Evolutionary conservation across 768 basidiomycete genomes (phyloP), one percentile per base, ranked within the genome.

Genomic region (Cyclocybe aegerita): DNA sequence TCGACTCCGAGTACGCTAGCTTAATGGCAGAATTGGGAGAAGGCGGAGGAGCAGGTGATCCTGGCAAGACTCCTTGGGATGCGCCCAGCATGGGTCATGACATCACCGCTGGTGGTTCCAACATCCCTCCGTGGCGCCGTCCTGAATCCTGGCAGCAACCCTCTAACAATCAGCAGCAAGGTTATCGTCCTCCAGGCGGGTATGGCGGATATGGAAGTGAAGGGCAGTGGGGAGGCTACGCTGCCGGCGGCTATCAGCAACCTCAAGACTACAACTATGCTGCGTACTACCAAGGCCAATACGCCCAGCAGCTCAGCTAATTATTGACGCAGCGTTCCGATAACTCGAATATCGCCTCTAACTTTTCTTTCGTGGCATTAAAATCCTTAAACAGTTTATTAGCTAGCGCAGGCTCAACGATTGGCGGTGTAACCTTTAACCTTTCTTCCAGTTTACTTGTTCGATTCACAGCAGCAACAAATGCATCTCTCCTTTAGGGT

Each of bases 21-120:
- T 73, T 99, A 56, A 96, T 99, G 96, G 94, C 92, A 43, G 97
- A 99, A 74, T 81, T 99, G 34, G 97, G 97, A 46, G 97, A 99
- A 73, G 80, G 81, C 32, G 81, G 83, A 42, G 68, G 76, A 44
- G 73, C 74, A 34, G 76, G 73, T 46, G 88, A 85, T 62, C 67
- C 74, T 38, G 70, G 69, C 53, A 81, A 78, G 60, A 73, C 77
- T 31, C 65, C 77, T 11, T 82, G 80, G 81, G 73, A 76, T 43
- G 74, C 70, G 46, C 74, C 77, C 5, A 69, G 64, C 55, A 71
- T 70, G 61, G 76, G 78, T 30, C 86, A 87, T 70, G 81, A 86
- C 56, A 85, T 85, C 54, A 81, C 84, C 29, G 80, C 81, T 61
- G 86, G 85, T 57, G 88, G 90, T 49, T 83, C 88, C 43, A 90